Percentiles rank a stretch among this genome's conserved stretches.
Conservation (phyloP, 106 monocot species). For the Cymbidium sinense region DNA sequence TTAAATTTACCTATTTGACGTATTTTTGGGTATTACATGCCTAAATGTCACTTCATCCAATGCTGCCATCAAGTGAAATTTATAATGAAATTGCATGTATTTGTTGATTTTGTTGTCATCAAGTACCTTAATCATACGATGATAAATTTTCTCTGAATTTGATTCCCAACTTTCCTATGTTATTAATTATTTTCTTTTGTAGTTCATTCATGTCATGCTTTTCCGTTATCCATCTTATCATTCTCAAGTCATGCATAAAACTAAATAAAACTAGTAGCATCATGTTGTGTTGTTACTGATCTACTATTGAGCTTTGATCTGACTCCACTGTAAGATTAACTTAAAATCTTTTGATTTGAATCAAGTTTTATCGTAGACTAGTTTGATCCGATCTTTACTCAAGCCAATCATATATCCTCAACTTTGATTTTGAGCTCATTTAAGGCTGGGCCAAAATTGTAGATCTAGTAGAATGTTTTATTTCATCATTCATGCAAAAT, state of each 20-base stretch:
- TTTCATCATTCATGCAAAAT: too few relatives aligned
- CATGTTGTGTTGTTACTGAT: not conserved
- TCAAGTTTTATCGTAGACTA: not conserved
- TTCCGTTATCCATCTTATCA: not conserved
- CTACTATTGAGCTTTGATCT: not conserved
- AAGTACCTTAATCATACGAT: not conserved
- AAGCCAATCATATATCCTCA: too few relatives aligned
- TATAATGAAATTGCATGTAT: not conserved
- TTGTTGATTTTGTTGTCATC: conserved; percentile 1
- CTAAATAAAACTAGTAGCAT: not conserved
- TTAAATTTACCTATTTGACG: too few relatives aligned
- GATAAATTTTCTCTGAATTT: not conserved
- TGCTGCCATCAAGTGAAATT: not conserved
- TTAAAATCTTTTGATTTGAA: not conserved
- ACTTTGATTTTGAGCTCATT: too few relatives aligned
- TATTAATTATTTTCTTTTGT: not conserved
- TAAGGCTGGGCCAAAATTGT: too few relatives aligned
- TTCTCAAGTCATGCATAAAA: not conserved
- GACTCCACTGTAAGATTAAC: not conserved
- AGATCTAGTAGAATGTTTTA: too few relatives aligned
- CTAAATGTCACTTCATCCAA: not conserved
- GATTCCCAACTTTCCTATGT: not conserved
- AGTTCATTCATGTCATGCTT: not conserved
- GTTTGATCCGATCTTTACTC: not conserved
- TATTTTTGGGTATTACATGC: too few relatives aligned